These are phyloP conservation scores for Teratosphaeria epicoccoides DNA, from an alignment of 2,329 filamentous ascomycete species.

Conservation along the genomic window DNA sequence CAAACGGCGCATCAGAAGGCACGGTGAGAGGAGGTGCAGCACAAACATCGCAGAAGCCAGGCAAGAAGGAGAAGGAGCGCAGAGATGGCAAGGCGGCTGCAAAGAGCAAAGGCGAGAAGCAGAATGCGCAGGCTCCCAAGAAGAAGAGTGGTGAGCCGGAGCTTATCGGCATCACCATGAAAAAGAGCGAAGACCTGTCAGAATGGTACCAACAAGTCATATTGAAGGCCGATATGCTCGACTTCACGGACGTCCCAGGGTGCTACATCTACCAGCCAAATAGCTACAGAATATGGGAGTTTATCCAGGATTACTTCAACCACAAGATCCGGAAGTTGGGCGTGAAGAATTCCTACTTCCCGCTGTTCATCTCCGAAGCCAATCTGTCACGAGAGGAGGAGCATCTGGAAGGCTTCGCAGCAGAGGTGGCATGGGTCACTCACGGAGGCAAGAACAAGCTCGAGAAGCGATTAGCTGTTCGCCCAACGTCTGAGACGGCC, in stretches of 20 bases:
- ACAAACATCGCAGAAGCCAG: slow-evolving; percentile 13
- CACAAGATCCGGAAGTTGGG: slow-evolving; percentile 75
- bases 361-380: slow-evolving; percentile 87
- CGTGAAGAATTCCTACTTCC: slow-evolving; percentile 93
- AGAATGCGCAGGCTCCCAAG: slow-evolving; percentile 17
- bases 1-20: slow-evolving; percentile 7
- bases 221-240: slow-evolving; percentile 92
- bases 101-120: slow-evolving; percentile 20
- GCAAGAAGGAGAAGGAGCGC: slow-evolving; percentile 26
- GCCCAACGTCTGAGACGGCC: slow-evolving; percentile 62
- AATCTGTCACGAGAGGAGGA: slow-evolving; percentile 82
- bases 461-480: slow-evolving; percentile 65
- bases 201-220: slow-evolving; percentile 98
- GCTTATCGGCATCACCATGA: slow-evolving; percentile 76
- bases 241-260: slow-evolving; percentile 96
- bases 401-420: slow-evolving; percentile 96
- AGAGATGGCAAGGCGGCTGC: slow-evolving; percentile 23
- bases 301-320: slow-evolving; percentile 50
- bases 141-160: slow-evolving; percentile 47
- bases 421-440: slow-evolving; percentile 81
- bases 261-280: slow-evolving; percentile 83
- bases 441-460: slow-evolving; percentile 86
- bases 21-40: slow-evolving; percentile 9
- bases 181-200: slow-evolving; percentile 77
- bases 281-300: slow-evolving; percentile 58